These are phyloP conservation scores for Cerioporus squamosus DNA, from an alignment of 1,284 basidiomycete species.

Conservation along the genomic window DNA sequence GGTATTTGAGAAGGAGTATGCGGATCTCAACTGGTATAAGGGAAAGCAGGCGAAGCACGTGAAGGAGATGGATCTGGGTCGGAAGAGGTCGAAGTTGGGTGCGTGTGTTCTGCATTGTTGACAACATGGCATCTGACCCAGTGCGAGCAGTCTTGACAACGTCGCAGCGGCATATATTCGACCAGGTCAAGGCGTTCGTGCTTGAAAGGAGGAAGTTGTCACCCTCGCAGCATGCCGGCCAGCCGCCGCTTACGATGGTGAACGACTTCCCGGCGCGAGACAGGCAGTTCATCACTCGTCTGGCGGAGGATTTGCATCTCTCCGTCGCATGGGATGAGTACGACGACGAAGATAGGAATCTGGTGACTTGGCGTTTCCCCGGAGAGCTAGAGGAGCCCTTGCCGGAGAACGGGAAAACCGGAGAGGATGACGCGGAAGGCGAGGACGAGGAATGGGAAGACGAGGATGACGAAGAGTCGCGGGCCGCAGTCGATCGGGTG, in stretches of 20 bases:
- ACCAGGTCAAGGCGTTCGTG: constrained; percentile 78
- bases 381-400: constrained; percentile 48
- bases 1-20: constrained; percentile 89
- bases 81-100: constrained; percentile 58
- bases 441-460: constrained; percentile 47
- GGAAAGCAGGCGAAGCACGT: constrained; percentile 83
- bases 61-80: constrained; percentile 57
- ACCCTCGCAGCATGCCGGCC: constrained; percentile 38
- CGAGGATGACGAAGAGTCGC: constrained; percentile 50
- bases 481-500: constrained; percentile 81
- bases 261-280: constrained; percentile 83
- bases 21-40: constrained; percentile 89
- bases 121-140: not conserved
- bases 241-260: constrained; percentile 63
- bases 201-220: constrained; percentile 51
- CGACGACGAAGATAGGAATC: constrained; percentile 80
- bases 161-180: constrained; percentile 77
- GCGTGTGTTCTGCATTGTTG: constrained; percentile 20
- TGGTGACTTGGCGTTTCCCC: constrained; percentile 68
- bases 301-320: constrained; percentile 80
- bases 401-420: constrained; percentile 37
- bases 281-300: constrained; percentile 72
- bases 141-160: constrained; percentile 63
- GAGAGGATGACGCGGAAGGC: constrained; percentile 27
- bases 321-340: constrained; percentile 88